Conservation (phyloP, 768 basidiomycete species). For the Coprinellus aureogranulatus region DNA sequence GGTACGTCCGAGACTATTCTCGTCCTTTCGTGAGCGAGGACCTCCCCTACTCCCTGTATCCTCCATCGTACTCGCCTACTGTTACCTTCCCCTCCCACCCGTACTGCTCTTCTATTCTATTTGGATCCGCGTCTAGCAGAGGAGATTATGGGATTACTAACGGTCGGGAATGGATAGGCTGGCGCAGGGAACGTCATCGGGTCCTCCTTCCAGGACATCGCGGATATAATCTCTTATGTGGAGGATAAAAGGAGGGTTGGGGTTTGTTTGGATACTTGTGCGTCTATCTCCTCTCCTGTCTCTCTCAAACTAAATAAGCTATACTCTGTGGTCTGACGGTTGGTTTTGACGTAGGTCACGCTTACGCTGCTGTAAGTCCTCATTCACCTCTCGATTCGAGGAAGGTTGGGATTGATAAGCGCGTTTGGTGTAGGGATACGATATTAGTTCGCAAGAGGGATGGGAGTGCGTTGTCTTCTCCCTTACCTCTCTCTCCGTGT, state of each 20-base stretch:
- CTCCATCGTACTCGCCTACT: too few relatives aligned
- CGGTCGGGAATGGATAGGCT: too few relatives aligned
- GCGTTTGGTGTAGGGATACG: constrained; percentile 71
- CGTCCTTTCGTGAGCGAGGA: too few relatives aligned
- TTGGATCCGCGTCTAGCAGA: too few relatives aligned
- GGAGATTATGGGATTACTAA: too few relatives aligned
- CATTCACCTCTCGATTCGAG: neutral
- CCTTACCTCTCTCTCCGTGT: too few relatives aligned
- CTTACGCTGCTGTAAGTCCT: constrained; percentile 66
- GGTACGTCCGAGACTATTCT: constrained; percentile 36
- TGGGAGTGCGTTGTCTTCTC: constrained; percentile 62
- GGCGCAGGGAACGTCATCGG: constrained; percentile 67
- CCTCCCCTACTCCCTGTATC: too few relatives aligned
- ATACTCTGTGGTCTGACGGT: too few relatives aligned
- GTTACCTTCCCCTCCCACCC: neutral
- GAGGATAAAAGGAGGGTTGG: constrained; percentile 74
- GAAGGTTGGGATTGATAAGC: too few relatives aligned
- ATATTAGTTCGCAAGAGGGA: constrained; percentile 67
- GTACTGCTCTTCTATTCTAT: neutral
- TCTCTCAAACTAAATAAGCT: too few relatives aligned
- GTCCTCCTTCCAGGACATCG: constrained; percentile 64
- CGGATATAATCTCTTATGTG: constrained; percentile 62
- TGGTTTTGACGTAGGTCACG: constrained; percentile 50
- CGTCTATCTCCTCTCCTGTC: constrained; percentile 16
- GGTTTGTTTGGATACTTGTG: constrained; percentile 86